Evolutionary conservation across 2,329 filamentous ascomycete genomes (phyloP).

Genomic region (Epichloe sylvatica): DNA sequence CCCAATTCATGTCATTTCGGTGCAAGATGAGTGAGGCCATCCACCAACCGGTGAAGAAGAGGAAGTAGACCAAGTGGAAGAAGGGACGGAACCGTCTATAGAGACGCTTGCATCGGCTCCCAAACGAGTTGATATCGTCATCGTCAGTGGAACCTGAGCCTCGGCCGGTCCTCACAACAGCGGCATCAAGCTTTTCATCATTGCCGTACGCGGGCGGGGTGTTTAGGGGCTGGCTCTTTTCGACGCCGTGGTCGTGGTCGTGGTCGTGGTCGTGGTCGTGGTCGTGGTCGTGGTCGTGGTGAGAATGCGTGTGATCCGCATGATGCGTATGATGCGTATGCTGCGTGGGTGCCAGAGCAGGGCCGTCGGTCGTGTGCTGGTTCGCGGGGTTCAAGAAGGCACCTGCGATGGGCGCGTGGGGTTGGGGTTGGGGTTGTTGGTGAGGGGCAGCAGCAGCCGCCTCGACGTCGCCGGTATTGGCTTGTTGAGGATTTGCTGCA

Average conservation of each 20-base stretch:
- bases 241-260: conserved; percentile 12
- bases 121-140: conserved; percentile 6
- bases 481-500: background rate
- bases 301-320: background rate
- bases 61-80: conserved; percentile 31
- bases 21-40: conserved; percentile 62
- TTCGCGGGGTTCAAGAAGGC: conserved; percentile 23
- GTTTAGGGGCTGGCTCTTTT: conserved; percentile 10
- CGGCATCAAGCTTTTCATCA: conserved; percentile 23
- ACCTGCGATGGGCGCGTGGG: conserved; percentile 3
- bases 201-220: conserved; percentile 26
- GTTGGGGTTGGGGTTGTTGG: conserved; percentile 2
- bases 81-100: conserved; percentile 32
- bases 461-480: background rate
- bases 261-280: conserved; percentile 12
- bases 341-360: too few relatives aligned
- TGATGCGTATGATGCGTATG: too few relatives aligned
- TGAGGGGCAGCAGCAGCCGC: background rate
- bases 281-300: conserved; percentile 7
- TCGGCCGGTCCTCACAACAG: conserved; percentile 17
- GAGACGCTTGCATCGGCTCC: conserved; percentile 18
- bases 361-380: conserved; percentile 6
- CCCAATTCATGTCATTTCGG: conserved; percentile 60
- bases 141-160: conserved; percentile 12
- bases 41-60: conserved; percentile 51